phyloP scores from a whole-genome alignment of 2,329 filamentous ascomycete genomes.

The Myriosclerotinia curreyana region DNA sequence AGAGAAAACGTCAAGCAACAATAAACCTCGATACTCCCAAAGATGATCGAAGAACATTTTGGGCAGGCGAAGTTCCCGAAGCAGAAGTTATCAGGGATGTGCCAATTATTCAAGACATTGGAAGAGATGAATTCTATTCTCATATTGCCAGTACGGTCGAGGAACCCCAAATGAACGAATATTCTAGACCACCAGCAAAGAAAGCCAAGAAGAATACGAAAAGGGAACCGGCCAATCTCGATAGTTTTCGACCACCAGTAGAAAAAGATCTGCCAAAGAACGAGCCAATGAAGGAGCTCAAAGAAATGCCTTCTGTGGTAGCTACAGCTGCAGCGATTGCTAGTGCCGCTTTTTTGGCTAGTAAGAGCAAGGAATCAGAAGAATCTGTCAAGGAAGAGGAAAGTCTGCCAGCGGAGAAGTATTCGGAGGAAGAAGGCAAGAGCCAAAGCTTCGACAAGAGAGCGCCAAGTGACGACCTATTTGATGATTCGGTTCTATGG shows the following conservation, averaged over 20 bases:
- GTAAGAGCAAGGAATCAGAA: constrained; percentile 19
- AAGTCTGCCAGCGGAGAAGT: constrained; percentile 40
- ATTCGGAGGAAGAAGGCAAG: constrained; percentile 42
- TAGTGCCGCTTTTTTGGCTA: constrained; percentile 26
- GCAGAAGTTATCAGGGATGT: constrained; percentile 33
- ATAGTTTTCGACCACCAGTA: constrained; percentile 22
- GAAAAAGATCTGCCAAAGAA: constrained; percentile 21
- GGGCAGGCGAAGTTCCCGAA: constrained; percentile 38
- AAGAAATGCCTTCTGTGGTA: constrained; percentile 25
- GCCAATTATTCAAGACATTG: constrained; percentile 36
- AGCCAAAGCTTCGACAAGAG: constrained; percentile 45
- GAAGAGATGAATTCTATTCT: constrained; percentile 36
- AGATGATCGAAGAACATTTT: constrained; percentile 30
- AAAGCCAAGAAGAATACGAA: constrained; percentile 44
- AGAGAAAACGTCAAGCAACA: constrained; percentile 37
- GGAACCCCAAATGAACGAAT: constrained; percentile 30
- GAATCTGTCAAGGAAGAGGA: constrained; percentile 39
- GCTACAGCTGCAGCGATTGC: constrained; percentile 30
- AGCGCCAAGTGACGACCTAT: constrained; percentile 44
- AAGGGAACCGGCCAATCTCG: constrained; percentile 29
- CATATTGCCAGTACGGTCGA: constrained; percentile 35
- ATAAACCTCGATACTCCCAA: constrained; percentile 23
- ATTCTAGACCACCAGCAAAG: constrained; percentile 36
- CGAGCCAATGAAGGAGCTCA: constrained; percentile 32
- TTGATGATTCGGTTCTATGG: constrained; percentile 47